Conservation (phyloP, 23 red algal genomes). For the Cyanidioschyzon merolae region DNA sequence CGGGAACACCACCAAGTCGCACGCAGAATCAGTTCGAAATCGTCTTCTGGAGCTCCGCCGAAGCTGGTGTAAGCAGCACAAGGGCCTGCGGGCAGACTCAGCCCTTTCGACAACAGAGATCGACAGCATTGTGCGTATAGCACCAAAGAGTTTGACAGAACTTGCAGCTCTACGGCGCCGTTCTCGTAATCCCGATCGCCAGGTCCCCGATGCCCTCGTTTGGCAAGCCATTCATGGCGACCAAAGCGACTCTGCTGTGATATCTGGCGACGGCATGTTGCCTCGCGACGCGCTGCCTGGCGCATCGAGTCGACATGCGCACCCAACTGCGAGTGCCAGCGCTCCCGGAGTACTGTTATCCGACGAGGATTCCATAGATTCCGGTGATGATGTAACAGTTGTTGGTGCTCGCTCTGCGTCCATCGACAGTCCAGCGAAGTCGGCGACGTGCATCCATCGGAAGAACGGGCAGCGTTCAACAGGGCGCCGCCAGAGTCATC, state of each 20-base stretch:
- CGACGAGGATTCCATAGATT: no score
- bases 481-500: neutral
- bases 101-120: neutral
- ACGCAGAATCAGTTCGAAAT: no score
- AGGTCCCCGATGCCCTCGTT: neutral
- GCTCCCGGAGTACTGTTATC: no score
- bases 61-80: neutral
- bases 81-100: neutral
- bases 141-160: neutral
- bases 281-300: no score
- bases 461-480: neutral
- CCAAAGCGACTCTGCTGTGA: no score
- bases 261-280: no score
- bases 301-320: no score
- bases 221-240: neutral
- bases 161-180: neutral
- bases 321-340: no score
- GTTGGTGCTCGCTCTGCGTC: no score
- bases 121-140: neutral
- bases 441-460: no score
- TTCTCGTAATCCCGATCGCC: neutral
- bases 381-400: no score
- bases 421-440: no score
- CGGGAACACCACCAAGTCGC: neutral
- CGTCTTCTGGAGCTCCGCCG: neutral